phyloP scores from a whole-genome alignment of 2,329 filamentous ascomycete genomes.

The Stemphylium lycopersici region DNA sequence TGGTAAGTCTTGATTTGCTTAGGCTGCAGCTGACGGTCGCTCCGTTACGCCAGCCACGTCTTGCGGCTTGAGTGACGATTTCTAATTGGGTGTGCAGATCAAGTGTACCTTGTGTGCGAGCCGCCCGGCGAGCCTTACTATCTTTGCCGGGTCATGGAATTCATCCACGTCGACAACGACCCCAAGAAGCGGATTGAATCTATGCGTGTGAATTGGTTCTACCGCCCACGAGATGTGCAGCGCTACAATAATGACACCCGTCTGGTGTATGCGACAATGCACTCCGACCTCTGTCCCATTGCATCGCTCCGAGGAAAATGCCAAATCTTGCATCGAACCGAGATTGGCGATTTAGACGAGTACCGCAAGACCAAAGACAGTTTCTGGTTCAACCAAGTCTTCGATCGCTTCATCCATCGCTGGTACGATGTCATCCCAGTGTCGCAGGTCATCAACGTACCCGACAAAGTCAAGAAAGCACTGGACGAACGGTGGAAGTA shows the following conservation, averaged over 20 bases:
- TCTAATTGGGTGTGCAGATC: slow-evolving; percentile 61
- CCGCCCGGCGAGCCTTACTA: slow-evolving; percentile 98
- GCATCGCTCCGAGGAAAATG: slow-evolving; percentile 94
- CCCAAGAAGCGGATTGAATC: slow-evolving; percentile 76
- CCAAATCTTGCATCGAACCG: slow-evolving; percentile 83
- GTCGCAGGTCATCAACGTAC: slow-evolving; percentile 91
- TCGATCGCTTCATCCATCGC: slow-evolving; percentile 97
- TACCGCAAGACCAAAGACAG: slow-evolving; percentile 84
- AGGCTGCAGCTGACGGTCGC: slow-evolving; percentile 29
- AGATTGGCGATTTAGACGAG: slow-evolving; percentile 80
- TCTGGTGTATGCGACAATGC: slow-evolving; percentile 95
- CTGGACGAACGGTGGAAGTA: slow-evolving; percentile 96
- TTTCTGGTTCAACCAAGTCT: slow-evolving; percentile 98
- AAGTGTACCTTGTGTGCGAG: slow-evolving; percentile 96
- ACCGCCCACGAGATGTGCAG: slow-evolving; percentile 93
- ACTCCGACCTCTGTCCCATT: slow-evolving; percentile 93
- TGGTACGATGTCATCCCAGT: slow-evolving; percentile 97
- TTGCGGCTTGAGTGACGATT: slow-evolving; percentile 30
- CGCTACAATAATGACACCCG: slow-evolving; percentile 90
- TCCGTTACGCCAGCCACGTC: slow-evolving; percentile 39
- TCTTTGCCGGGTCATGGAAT: slow-evolving; percentile 97
- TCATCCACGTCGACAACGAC: slow-evolving; percentile 78
- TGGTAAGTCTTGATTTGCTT: slow-evolving; percentile 62
- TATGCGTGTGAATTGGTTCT: slow-evolving; percentile 97
- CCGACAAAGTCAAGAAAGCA: slow-evolving; percentile 91